Percentiles rank a stretch among this genome's conserved stretches.
phyloP scores from a whole-genome alignment of 441 rosid genomes.

The Pelargonium australe region DNA sequence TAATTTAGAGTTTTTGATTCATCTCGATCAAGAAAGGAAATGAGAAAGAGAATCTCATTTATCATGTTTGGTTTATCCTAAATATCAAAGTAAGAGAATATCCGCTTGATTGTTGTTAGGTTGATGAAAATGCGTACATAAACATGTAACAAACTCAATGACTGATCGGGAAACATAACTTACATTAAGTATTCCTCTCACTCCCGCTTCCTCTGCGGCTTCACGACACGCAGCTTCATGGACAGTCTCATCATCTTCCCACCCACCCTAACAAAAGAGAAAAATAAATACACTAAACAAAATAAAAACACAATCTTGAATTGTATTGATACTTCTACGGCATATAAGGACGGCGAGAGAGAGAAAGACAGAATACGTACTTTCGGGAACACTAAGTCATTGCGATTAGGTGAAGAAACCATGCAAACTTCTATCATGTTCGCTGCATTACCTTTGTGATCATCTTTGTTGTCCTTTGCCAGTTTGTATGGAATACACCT shows the following conservation, averaged over 20 bases:
- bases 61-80: no score
- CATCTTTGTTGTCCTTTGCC: conserved; percentile 31
- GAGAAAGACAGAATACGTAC: conserved; percentile 22
- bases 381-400: conserved; percentile 74
- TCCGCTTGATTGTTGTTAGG: no score
- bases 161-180: not conserved
- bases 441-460: not conserved
- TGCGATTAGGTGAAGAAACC: conserved; percentile 64
- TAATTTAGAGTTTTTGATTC: no score
- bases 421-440: conserved; percentile 43
- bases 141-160: not conserved
- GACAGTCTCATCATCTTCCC: conserved; percentile 89
- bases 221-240: conserved; percentile 85
- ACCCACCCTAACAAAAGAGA: conserved; percentile 57
- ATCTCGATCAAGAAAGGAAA: no score
- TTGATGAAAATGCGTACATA: no score
- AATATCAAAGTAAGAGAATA: no score
- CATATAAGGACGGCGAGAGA: no score
- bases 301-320: not conserved
- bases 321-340: no score
- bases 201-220: conserved; percentile 90
- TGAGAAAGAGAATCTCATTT: no score
- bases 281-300: not conserved
- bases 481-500: conserved; percentile 59
- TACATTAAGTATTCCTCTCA: conserved; percentile 68